Conservation (phyloP, 1,284 basidiomycete genomes). For the Boletus mariae region DNA sequence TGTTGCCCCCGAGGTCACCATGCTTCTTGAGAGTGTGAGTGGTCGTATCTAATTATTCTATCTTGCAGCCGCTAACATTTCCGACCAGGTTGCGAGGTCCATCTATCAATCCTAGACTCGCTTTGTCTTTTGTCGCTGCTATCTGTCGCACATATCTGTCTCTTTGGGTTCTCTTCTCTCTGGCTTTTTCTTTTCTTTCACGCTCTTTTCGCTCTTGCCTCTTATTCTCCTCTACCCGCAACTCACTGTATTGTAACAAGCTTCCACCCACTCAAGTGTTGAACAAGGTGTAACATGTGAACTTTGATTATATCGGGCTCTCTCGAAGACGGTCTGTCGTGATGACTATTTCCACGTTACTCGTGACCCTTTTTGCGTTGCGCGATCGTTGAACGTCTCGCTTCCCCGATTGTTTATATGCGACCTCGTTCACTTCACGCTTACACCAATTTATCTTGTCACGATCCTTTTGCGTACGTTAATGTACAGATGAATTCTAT, state of each 20-base stretch:
- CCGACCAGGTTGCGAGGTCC: constrained; percentile 60
- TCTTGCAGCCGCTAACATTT: constrained; percentile 2
- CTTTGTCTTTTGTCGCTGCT: constrained; percentile 44
- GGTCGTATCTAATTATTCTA: constrained; percentile 1
- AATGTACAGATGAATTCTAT: constrained; percentile 28
- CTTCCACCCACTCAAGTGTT: constrained; percentile 53
- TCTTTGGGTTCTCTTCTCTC: constrained; percentile 42
- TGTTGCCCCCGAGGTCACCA: constrained; percentile 75
- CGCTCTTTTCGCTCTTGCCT: constrained; percentile 22
- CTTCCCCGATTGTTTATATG: constrained; percentile 21
- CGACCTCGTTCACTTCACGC: constrained; percentile 2
- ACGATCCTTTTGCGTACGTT: constrained; percentile 26
- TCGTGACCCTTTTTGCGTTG: constrained; percentile 8
- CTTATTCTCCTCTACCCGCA: constrained; percentile 29
- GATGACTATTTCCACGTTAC: constrained; percentile 13
- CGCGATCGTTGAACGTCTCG: constrained; percentile 9
- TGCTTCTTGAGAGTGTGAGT: constrained; percentile 77
- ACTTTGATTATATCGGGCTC: constrained; percentile 42
- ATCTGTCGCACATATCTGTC: constrained; percentile 47
- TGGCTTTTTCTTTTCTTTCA: constrained; percentile 35
- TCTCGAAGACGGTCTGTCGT: constrained; percentile 12
- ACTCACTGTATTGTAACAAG: constrained; percentile 79
- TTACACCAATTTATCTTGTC: constrained; percentile 21
- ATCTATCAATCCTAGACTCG: constrained; percentile 70
- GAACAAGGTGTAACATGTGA: constrained; percentile 46